Evolutionary conservation across 495 filamentous ascomycete genomes (phyloP).

Genomic region (Aspergillus conjunctus): DNA sequence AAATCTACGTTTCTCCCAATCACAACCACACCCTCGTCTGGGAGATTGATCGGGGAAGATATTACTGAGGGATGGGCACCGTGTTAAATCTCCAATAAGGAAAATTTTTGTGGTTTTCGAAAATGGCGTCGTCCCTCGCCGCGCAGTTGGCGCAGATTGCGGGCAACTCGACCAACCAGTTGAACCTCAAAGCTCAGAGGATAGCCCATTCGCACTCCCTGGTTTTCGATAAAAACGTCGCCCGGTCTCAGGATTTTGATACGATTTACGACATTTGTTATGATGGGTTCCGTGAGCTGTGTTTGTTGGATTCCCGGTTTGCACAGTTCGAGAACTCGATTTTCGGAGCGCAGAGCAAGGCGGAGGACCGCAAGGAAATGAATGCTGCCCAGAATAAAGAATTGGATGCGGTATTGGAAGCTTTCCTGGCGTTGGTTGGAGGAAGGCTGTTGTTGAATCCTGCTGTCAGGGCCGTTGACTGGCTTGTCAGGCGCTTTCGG

Average conservation of each 20-base stretch:
- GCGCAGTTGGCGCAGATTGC: constrained; percentile 81
- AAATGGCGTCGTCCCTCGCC: constrained; percentile 78
- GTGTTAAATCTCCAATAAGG: constrained; percentile 22
- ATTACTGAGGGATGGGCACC: constrained; percentile 29
- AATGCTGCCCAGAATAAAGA: constrained; percentile 76
- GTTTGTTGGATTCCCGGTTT: constrained; percentile 78
- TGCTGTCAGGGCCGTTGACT: constrained; percentile 88
- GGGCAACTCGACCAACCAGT: constrained; percentile 70
- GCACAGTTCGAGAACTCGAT: constrained; percentile 65
- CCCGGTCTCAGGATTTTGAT: constrained; percentile 83
- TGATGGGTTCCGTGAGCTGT: constrained; percentile 89
- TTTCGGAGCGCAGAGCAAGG: constrained; percentile 90
- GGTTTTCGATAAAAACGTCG: constrained; percentile 81
- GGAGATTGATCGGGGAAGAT: constrained; percentile 7
- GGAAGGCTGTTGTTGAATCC: constrained; percentile 79
- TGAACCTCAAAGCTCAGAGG: constrained; percentile 89
- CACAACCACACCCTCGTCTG: constrained; percentile 9
- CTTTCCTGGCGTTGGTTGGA: constrained; percentile 77
- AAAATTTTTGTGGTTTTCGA: constrained; percentile 24
- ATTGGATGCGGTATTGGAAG: constrained; percentile 73
- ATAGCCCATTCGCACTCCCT: constrained; percentile 86
- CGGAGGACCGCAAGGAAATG: constrained; percentile 83
- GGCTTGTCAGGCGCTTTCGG: constrained; percentile 90
- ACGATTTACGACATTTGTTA: constrained; percentile 81
- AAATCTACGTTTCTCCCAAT: neutral